Conservation (phyloP, 306 rosid species). For the Phaseolus lunatus region DNA sequence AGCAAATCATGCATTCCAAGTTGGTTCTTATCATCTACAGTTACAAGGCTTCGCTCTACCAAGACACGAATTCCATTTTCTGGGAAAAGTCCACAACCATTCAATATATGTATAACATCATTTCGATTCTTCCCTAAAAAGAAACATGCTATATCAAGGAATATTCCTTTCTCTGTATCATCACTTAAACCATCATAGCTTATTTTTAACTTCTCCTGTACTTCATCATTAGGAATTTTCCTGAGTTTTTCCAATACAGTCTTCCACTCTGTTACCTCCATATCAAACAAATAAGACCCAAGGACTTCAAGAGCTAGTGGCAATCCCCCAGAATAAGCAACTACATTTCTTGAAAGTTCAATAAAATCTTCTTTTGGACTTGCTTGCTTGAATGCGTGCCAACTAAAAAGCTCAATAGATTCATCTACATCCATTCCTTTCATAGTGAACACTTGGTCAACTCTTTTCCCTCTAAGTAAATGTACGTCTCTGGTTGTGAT, state of each 20-base stretch:
- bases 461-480: not conserved
- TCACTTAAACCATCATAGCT: conserved; percentile 30
- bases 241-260: conserved; percentile 9
- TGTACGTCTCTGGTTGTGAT: conserved; percentile 21
- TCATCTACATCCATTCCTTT: conserved; percentile 2
- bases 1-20: conserved; percentile 46
- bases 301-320: conserved; percentile 44
- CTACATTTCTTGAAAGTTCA: not conserved
- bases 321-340: conserved; percentile 29
- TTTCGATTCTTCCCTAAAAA: conserved; percentile 28
- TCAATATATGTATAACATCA: conserved; percentile 19
- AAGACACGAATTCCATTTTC: conserved; percentile 27
- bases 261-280: not conserved
- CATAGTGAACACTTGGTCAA: not conserved
- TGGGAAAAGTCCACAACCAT: not conserved
- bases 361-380: not conserved
- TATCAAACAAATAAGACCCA: conserved; percentile 13
- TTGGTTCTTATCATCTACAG: not conserved
- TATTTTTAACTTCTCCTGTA: conserved; percentile 22
- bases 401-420: conserved; percentile 44
- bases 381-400: conserved; percentile 43
- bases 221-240: conserved; percentile 29
- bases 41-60: conserved; percentile 22
- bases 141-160: conserved; percentile 44
- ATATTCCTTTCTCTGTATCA: not conserved